Base-by-base conservation (phyloP, 805 yeast species). In the Myxozyma sirexii region DNA sequence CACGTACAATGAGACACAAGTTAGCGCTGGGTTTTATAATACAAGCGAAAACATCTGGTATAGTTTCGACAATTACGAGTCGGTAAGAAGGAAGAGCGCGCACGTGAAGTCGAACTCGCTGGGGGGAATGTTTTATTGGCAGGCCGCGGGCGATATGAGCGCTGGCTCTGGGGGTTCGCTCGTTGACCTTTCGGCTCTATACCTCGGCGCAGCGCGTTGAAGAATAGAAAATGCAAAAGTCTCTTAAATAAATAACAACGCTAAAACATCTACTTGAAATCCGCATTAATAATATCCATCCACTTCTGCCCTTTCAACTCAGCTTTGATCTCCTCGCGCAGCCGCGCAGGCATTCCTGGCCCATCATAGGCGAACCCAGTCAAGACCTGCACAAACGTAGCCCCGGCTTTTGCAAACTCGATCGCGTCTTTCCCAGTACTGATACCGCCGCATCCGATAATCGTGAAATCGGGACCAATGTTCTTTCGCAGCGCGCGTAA, bases 361-460 rank as follows among this genome's bases (percentile, higher is more conserved):
- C 98, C 98, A 70, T 84, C 84, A 78, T 90, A 93, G 0, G 96
- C 97, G 73, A 89, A 89, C 1, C 96, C 84, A 2, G 98, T 92
- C 76, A 91, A 90, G 56, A 91, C 73, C 74, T 93, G 88, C 50
- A 93, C 84, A 71, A 85, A 88, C n/a, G 87, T 81, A 13, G 98
- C 98, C 59, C 98, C 98, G 0, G 97, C 96, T 69, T 83, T 84
- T 35, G 94, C 97, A 74, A 86, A 93, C 66, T 92, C 97, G 50
- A 92, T 76, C 0, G 92, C 97, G 71, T 93, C 98, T 65, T 84
- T 79, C 57, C 97, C 98, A 24, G 79, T 75, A n/a, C 87, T 79
- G 67, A 93, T 90, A 66, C 98, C 98, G 58, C 98, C 98, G 75
- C 97, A 91, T 35, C 98, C 98, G 65, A 93, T 82, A 44, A 93